Evolutionary conservation across 2,329 filamentous ascomycete species (phyloP).

Genomic region (Phialophora expanda): DNA sequence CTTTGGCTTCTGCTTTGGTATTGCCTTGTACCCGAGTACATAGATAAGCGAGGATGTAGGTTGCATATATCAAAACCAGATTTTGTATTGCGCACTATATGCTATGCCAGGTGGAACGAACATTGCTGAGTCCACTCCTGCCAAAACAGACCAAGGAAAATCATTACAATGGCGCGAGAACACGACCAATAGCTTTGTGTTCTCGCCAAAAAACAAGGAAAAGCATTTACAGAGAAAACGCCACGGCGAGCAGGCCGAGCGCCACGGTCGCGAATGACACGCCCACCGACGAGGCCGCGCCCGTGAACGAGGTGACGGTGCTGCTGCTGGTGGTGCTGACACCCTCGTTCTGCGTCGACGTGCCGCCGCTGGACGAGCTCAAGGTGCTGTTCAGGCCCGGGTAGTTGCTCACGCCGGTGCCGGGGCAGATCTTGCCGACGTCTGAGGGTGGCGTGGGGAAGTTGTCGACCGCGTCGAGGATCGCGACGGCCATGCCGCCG

Average conservation of each 20-base stretch:
- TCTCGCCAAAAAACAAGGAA: conserved; percentile 1
- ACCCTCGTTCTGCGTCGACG: conserved; percentile 12
- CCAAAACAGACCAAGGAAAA: background rate
- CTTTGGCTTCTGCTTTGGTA: background rate
- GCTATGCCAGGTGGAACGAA: background rate
- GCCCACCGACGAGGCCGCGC: conserved; percentile 29
- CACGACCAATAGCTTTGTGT: background rate
- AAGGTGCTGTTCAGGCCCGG: conserved; percentile 7
- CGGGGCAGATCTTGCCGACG: conserved; percentile 35
- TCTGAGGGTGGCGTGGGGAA: conserved; percentile 39
- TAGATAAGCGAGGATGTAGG: background rate
- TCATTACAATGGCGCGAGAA: background rate
- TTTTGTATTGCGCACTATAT: conserved; percentile 22
- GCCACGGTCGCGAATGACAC: conserved; percentile 8
- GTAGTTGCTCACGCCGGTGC: conserved; percentile 39
- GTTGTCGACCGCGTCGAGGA: conserved; percentile 51
- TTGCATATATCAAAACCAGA: background rate
- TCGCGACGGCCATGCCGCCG: conserved; percentile 62
- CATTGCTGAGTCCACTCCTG: background rate
- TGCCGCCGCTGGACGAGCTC: background rate
- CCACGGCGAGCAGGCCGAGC: conserved; percentile 15
- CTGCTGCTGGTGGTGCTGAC: conserved; percentile 13
- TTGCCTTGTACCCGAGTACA: background rate
- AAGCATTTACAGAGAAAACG: conserved; percentile 17
- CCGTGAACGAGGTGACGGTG: conserved; percentile 26